phyloP scores from a whole-genome alignment of 768 basidiomycete species.

The Kwoniella heveanensis region DNA sequence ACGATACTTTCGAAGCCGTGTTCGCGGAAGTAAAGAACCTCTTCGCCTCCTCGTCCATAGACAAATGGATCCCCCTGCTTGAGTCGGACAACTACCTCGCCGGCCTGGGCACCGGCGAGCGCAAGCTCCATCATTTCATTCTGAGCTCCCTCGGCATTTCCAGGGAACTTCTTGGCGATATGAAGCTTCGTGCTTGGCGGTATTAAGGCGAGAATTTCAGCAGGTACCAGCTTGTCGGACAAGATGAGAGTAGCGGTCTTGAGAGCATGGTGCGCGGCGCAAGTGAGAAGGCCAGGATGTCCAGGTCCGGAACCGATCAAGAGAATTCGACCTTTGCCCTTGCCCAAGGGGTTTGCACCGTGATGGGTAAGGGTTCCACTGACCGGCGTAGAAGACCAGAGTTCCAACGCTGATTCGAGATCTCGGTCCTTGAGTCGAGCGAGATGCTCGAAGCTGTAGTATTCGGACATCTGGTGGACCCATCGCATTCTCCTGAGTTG shows the following conservation, averaged over 20 bases:
- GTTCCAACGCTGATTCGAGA: conserved; percentile 66
- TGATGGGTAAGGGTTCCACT: conserved; percentile 36
- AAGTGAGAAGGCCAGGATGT: conserved; percentile 85
- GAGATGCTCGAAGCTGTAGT: conserved; percentile 82
- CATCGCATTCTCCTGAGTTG: conserved; percentile 77
- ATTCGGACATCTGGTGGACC: conserved; percentile 95
- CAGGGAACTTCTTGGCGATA: conserved; percentile 96
- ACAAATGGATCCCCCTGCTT: conserved; percentile 98
- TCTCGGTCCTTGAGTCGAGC: conserved; percentile 69
- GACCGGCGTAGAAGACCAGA: conserved; percentile 30
- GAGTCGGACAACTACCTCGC: conserved; percentile 82
- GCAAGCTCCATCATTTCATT: conserved; percentile 92
- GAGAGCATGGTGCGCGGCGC: conserved; percentile 78
- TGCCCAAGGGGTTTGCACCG: conserved; percentile 44
- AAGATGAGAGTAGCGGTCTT: conserved; percentile 83
- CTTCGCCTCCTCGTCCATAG: conserved; percentile 92
- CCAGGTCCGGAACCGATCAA: conserved; percentile 95
- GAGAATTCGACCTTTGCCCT: conserved; percentile 68
- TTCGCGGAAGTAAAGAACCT: conserved; percentile 85
- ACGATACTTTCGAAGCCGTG: conserved; percentile 81
- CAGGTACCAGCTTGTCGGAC: conserved; percentile 94
- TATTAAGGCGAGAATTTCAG: conserved; percentile 80
- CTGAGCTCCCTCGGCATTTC: conserved; percentile 93
- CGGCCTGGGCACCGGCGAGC: conserved; percentile 74
- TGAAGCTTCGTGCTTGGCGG: conserved; percentile 68